phyloP scores from a whole-genome alignment of 306 rosid species.

The Medicago lupulina region DNA sequence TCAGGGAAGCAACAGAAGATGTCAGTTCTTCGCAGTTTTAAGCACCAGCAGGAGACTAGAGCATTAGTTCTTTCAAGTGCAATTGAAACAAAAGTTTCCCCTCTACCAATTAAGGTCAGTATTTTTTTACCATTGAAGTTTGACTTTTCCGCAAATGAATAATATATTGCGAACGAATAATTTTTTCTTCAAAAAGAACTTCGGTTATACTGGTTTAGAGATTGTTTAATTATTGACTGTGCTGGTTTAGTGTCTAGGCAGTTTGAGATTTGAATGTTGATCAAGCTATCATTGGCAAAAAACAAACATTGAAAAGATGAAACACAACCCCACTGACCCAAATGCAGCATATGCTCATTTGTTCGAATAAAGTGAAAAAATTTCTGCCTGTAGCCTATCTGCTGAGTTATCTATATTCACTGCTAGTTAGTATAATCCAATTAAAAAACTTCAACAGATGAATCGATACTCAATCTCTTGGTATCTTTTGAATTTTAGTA shows the following conservation, averaged over 20 bases:
- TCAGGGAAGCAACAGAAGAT: slow-evolving; percentile 81
- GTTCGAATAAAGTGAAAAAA: no score
- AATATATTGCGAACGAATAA: slow-evolving; percentile 10
- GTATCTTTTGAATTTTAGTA: slow-evolving; percentile 21
- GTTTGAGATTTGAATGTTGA: slow-evolving; percentile 7
- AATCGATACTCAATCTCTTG: background rate
- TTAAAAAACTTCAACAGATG: no score
- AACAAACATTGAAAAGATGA: background rate
- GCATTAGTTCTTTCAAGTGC: slow-evolving; percentile 68
- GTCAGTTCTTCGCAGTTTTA: slow-evolving; percentile 87
- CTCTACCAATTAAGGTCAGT: slow-evolving; percentile 59
- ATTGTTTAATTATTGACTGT: slow-evolving; percentile 28
- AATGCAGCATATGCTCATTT: no score
- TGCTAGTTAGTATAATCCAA: no score
- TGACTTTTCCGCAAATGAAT: slow-evolving; percentile 14
- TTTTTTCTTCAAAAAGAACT: slow-evolving; percentile 26
- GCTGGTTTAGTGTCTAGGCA: slow-evolving; percentile 1
- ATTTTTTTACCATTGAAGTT: slow-evolving; percentile 25
- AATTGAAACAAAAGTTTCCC: slow-evolving; percentile 49
- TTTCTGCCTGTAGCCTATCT: no score
- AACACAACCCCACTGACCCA: no score
- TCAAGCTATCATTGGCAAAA: slow-evolving; percentile 20
- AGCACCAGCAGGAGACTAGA: slow-evolving; percentile 63
- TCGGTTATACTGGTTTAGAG: slow-evolving; percentile 15
- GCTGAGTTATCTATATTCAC: no score